Evolutionary conservation across 352 stramenopile species (phyloP), one percentile per base, ranked within the genome.

Genomic region (Phytophthora rubi): DNA sequence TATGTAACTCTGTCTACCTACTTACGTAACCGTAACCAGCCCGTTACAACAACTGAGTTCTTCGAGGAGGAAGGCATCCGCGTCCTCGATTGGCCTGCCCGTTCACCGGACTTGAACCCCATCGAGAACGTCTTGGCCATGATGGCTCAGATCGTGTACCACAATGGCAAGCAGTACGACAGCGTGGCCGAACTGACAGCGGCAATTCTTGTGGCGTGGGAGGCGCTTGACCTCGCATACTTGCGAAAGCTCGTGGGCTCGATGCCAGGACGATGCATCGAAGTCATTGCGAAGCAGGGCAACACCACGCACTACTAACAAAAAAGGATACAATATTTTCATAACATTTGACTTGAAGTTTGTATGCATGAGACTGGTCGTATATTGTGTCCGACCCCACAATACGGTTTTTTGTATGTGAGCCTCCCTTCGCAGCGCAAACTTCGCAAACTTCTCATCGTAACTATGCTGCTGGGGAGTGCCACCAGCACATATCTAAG

Each of bases 131-230:
- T 47, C 3, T 47, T 12, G 1, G 12, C 62, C 0, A 63, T 62
- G 23, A 73, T 79, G 66, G 44, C 53, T 2, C 21, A 54, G 4
- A 3, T n/a, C n/a, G 58, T 76, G 1, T 80, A 76, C 23, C 18
- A n/a, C 21, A 68, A 68, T 16, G 61, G 51, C 6, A 70, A 65
- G 16, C 48, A 63, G 57, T 66, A 54, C 53, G n/a, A 53, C 33
- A 56, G 10, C 13, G 15, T 65, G 3, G 45, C 15, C 3, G 30
- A 53, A 8, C 35, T 75, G 26, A 39, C 10, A 4, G 30, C 4
- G 10, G 56, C 49, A 2, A 13, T 61, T 9, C 9, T 39, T 1
- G 16, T 4, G 12, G 55, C 54, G 3, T 61, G 63, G 63, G 26
- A 70, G 7, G 8, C 33, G 1, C 10, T 64, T 9, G 30, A 44